A percentile compares a stretch with the other conserved stretches of the same genome.
phyloP scores from a whole-genome alignment of 2,329 filamentous ascomycete genomes.

The Penicillium expansum region DNA sequence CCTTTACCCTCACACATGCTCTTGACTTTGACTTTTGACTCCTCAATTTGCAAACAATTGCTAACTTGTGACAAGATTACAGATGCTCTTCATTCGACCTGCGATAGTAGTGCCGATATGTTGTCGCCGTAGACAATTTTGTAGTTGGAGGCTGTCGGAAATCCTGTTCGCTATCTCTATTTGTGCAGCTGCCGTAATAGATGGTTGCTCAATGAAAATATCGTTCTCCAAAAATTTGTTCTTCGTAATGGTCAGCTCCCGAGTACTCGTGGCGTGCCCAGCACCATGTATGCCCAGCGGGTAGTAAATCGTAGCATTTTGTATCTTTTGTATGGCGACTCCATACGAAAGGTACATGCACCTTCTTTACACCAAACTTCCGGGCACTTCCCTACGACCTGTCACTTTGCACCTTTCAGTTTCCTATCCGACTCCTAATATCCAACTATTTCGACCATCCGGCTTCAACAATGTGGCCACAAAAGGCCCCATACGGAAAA shows the following conservation, averaged over 20 bases:
- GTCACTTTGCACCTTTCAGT: too few relatives aligned
- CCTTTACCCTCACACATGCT: conserved; percentile 7
- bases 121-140: conserved; percentile 14
- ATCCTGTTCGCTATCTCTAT: background rate
- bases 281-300: background rate
- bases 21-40: conserved; percentile 8
- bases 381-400: too few relatives aligned
- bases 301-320: background rate
- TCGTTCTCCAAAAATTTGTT: background rate
- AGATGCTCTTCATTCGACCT: conserved; percentile 12
- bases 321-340: background rate
- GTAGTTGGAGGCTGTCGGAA: conserved; percentile 5
- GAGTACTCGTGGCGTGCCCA: background rate
- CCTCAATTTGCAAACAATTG: conserved; percentile 19
- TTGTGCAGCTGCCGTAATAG: conserved; percentile 10
- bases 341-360: too few relatives aligned
- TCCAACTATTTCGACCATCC: too few relatives aligned
- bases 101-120: conserved; percentile 5
- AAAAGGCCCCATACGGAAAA: too few relatives aligned
- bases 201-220: conserved; percentile 9
- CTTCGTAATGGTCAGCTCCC: background rate
- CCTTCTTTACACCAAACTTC: too few relatives aligned
- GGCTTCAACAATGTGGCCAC: too few relatives aligned
- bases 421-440: too few relatives aligned
- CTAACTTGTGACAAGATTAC: conserved; percentile 20